phyloP scores from a whole-genome alignment of 2,329 filamentous ascomycete genomes.

The Ascochyta viciae-villosae region DNA sequence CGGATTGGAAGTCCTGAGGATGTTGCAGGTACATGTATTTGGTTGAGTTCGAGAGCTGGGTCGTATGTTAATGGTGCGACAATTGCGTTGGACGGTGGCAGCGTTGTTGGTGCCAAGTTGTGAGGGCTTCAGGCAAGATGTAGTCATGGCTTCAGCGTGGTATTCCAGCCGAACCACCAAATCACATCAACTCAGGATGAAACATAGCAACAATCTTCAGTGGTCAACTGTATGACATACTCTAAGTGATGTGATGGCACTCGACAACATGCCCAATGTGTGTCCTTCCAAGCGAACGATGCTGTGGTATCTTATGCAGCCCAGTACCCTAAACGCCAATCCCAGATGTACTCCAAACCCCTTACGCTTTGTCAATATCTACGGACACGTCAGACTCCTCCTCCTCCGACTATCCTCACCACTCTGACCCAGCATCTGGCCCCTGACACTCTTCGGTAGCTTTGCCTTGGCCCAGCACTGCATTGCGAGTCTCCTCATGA shows the following conservation, averaged over 20 bases:
- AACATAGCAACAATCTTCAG: background rate
- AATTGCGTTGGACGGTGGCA: slow-evolving; percentile 52
- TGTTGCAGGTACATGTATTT: slow-evolving; percentile 75
- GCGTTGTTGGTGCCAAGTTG: slow-evolving; percentile 47
- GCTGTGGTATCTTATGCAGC: slow-evolving; percentile 19
- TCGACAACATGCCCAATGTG: background rate
- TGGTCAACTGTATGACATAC: too few relatives aligned
- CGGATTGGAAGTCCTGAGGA: slow-evolving; percentile 73
- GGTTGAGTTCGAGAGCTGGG: slow-evolving; percentile 71
- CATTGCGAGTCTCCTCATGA: slow-evolving; percentile 52
- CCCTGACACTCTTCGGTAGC: slow-evolving; percentile 24
- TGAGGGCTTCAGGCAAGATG: slow-evolving; percentile 15
- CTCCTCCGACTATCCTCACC: slow-evolving; percentile 1
- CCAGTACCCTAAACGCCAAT: slow-evolving; percentile 5
- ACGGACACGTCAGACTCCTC: slow-evolving; percentile 18
- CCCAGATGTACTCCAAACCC: background rate
- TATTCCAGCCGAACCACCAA: too few relatives aligned
- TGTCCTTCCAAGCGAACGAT: slow-evolving; percentile 4
- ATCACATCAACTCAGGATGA: too few relatives aligned
- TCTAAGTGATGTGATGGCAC: too few relatives aligned
- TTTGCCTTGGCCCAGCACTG: slow-evolving; percentile 52
- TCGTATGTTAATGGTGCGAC: slow-evolving; percentile 53
- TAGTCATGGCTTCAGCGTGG: too few relatives aligned
- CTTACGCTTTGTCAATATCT: background rate
- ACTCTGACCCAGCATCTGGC: slow-evolving; percentile 4